These are phyloP conservation scores for Diatrype stigma DNA, from an alignment of 2,329 filamentous ascomycete genomes.

Conservation along the genomic window DNA sequence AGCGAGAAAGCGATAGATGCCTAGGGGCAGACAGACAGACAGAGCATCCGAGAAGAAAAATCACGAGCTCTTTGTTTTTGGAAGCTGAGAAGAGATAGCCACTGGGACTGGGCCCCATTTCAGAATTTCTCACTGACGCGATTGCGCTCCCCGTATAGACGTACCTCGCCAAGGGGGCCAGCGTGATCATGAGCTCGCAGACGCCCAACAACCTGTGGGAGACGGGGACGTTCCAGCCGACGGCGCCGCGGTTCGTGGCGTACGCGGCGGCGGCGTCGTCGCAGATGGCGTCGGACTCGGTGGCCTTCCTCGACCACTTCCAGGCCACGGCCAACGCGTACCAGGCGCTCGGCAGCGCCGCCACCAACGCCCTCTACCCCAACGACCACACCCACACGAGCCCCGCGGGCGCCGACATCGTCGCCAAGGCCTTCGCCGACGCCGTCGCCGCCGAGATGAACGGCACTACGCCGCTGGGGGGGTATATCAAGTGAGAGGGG, in stretches of 20 bases:
- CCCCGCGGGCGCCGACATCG: constrained; percentile 46
- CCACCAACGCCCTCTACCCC: constrained; percentile 48
- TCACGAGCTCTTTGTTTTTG: too few relatives aligned
- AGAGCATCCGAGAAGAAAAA: too few relatives aligned
- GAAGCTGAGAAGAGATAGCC: too few relatives aligned
- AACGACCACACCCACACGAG: constrained; percentile 60
- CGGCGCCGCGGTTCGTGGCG: constrained; percentile 49
- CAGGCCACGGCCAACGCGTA: constrained; percentile 48
- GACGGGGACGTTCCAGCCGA: constrained; percentile 42
- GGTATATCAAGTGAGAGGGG: constrained; percentile 9
- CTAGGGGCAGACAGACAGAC: too few relatives aligned
- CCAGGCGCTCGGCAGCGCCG: constrained; percentile 39
- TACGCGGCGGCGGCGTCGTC: constrained; percentile 36
- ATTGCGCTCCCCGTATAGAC: too few relatives aligned
- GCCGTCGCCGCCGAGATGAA: constrained; percentile 28
- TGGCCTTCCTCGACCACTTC: constrained; percentile 54
- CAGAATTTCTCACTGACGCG: too few relatives aligned
- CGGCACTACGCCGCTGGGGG: constrained; percentile 16
- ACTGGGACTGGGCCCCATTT: too few relatives aligned
- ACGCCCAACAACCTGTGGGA: constrained; percentile 63
- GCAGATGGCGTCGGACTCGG: constrained; percentile 17
- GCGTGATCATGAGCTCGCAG: constrained; percentile 53
- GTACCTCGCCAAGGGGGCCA: constrained; percentile 50
- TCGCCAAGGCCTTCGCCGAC: constrained; percentile 54
- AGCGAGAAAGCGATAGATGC: too few relatives aligned